Evolutionary conservation across 176 grass and related monocot genomes (phyloP).

Genomic region (Thinopyrum elongatum): DNA sequence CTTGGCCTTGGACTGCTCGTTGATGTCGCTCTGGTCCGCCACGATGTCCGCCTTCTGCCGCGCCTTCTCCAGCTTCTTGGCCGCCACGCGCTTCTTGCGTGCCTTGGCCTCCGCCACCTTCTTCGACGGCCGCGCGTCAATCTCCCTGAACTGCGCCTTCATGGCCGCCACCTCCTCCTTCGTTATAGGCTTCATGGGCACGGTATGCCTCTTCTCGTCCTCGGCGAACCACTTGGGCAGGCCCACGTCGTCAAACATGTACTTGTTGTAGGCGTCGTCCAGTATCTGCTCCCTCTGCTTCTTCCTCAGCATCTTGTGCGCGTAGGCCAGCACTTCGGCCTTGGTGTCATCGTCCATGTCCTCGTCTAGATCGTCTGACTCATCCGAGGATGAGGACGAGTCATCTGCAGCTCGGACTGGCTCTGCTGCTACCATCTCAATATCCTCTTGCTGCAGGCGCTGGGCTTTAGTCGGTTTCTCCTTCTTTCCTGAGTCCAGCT

Average conservation of each 20-base stretch:
- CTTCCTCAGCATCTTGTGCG: slow-evolving; percentile 97
- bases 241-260: slow-evolving; percentile 90
- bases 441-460: slow-evolving; percentile 45
- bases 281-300: slow-evolving; percentile 95
- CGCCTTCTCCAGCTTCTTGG: slow-evolving; percentile 74
- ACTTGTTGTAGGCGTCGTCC: slow-evolving; percentile 86
- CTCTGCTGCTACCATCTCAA: slow-evolving; percentile 89
- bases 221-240: slow-evolving; percentile 84
- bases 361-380: slow-evolving; percentile 58
- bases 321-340: slow-evolving; percentile 87
- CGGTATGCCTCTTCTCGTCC: slow-evolving; percentile 75
- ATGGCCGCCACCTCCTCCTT: slow-evolving; percentile 81
- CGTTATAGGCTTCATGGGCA: slow-evolving; percentile 75
- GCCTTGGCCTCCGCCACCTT: slow-evolving; percentile 96
- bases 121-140: slow-evolving; percentile 82
- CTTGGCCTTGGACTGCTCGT: slow-evolving; percentile 73
- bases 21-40: slow-evolving; percentile 81
- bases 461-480: slow-evolving; percentile 24
- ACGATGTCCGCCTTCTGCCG: slow-evolving; percentile 79
- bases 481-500: slow-evolving; percentile 19
- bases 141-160: slow-evolving; percentile 87
- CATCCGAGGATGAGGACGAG: slow-evolving; percentile 71
- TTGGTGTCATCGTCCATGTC: slow-evolving; percentile 64
- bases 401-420: slow-evolving; percentile 54
- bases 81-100: slow-evolving; percentile 69